phyloP scores from a whole-genome alignment of 768 basidiomycete genomes.

The Amanita phalloides region DNA sequence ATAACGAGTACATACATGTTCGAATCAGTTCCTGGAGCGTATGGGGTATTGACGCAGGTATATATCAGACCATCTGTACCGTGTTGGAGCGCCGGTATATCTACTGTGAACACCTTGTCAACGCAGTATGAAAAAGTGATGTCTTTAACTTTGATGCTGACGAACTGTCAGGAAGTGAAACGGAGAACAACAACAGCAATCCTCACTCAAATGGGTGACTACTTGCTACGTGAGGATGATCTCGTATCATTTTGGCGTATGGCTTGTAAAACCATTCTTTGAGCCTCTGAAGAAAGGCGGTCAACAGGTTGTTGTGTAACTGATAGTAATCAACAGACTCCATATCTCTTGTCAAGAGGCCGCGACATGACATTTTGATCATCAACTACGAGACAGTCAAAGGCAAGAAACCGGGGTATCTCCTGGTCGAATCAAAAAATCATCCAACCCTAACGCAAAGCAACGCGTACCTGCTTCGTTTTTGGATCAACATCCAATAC shows the following conservation, averaged over 20 bases:
- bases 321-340: conserved; percentile 42
- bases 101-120: conserved; percentile 73
- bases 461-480: conserved; percentile 49
- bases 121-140: conserved; percentile 83
- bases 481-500: conserved; percentile 80
- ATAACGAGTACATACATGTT: conserved; percentile 59
- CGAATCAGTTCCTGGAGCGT: conserved; percentile 74
- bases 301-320: background rate
- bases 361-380: conserved; percentile 80
- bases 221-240: conserved; percentile 56
- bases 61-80: conserved; percentile 96
- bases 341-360: conserved; percentile 79
- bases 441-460: background rate
- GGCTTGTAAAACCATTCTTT: conserved; percentile 78
- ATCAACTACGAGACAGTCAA: conserved; percentile 87
- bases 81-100: conserved; percentile 81
- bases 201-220: conserved; percentile 65
- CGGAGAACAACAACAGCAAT: conserved; percentile 27
- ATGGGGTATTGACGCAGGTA: conserved; percentile 79
- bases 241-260: conserved; percentile 54
- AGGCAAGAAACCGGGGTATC: conserved; percentile 73
- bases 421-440: conserved; percentile 36
- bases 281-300: conserved; percentile 43
- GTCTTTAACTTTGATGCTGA: conserved; percentile 78
- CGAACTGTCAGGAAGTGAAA: background rate